phyloP scores from a whole-genome alignment of 2,329 filamentous ascomycete species.

The Coleophoma crateriformis region DNA sequence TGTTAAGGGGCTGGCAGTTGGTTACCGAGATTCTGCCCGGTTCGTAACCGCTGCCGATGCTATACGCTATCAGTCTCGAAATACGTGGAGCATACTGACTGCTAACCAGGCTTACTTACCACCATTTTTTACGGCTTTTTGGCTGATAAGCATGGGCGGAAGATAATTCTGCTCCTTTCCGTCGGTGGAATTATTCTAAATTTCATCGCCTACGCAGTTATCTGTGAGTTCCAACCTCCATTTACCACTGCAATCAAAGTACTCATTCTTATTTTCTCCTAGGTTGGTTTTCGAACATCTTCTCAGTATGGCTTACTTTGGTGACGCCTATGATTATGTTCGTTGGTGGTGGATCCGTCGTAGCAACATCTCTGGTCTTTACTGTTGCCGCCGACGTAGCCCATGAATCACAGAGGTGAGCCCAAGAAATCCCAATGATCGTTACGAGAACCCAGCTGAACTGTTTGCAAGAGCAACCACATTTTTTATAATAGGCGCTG shows the following conservation, averaged over 20 bases:
- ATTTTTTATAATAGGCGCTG: constrained; percentile 19
- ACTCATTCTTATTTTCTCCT: constrained; percentile 6
- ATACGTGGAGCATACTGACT: background rate
- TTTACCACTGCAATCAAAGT: too few relatives aligned
- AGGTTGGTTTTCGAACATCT: constrained; percentile 2
- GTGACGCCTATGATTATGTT: constrained; percentile 19
- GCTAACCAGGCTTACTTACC: constrained; percentile 43
- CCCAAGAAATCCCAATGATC: background rate
- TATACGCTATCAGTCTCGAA: background rate
- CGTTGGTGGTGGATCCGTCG: constrained; percentile 27
- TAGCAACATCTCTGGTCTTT: constrained; percentile 21
- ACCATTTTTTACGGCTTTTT: constrained; percentile 24
- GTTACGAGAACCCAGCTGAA: too few relatives aligned
- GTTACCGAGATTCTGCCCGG: constrained; percentile 42
- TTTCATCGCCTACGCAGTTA: too few relatives aligned
- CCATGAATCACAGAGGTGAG: constrained; percentile 22
- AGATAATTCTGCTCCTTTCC: constrained; percentile 4
- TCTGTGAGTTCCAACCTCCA: too few relatives aligned
- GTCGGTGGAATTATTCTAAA: constrained; percentile 5
- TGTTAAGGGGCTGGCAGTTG: constrained; percentile 40
- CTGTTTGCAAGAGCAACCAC: constrained; percentile 20
- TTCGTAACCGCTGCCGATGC: constrained; percentile 13
- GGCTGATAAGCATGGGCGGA: constrained; percentile 11
- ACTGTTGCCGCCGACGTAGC: constrained; percentile 30
- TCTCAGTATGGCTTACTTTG: constrained; percentile 23